Conservation (phyloP, 2,329 filamentous ascomycete genomes). For the Knoxdaviesia proteae region DNA sequence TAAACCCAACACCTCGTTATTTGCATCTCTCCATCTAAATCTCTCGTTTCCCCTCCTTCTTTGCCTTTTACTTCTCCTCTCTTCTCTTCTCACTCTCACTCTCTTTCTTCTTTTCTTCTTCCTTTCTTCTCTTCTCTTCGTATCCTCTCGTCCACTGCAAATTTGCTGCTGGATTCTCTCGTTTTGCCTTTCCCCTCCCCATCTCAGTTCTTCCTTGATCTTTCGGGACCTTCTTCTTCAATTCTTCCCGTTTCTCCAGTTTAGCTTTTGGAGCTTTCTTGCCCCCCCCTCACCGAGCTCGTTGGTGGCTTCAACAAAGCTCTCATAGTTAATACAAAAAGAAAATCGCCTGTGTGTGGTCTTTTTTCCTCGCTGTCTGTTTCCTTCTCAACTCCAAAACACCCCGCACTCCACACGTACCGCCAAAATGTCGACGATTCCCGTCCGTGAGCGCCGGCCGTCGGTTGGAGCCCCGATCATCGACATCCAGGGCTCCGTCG, state of each 20-base stretch:
- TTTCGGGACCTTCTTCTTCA: background rate
- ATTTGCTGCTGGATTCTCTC: background rate
- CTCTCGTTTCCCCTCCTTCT: too few relatives aligned
- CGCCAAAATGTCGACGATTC: conserved; percentile 16
- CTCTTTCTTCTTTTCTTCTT: background rate
- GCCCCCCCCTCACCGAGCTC: too few relatives aligned
- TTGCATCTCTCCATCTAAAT: too few relatives aligned
- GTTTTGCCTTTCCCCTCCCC: background rate
- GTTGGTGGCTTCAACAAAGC: too few relatives aligned
- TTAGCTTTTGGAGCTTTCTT: too few relatives aligned
- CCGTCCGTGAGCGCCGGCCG: conserved; percentile 54
- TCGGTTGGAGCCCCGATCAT: conserved; percentile 67
- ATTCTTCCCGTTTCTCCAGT: background rate
- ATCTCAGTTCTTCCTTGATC: background rate
- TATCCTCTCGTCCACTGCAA: background rate
- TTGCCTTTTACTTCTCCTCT: too few relatives aligned
- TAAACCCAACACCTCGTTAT: too few relatives aligned
- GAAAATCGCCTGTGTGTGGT: too few relatives aligned
- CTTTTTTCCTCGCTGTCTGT: background rate
- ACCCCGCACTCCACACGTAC: background rate
- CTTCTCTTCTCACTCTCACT: background rate
- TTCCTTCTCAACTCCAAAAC: background rate
- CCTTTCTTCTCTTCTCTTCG: background rate
- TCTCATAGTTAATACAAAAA: too few relatives aligned
- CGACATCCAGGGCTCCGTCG: conserved; percentile 68